These are phyloP conservation scores for Trypanosoma mega DNA, from an alignment of 208 protist genomes.

Conservation along the genomic window DNA sequence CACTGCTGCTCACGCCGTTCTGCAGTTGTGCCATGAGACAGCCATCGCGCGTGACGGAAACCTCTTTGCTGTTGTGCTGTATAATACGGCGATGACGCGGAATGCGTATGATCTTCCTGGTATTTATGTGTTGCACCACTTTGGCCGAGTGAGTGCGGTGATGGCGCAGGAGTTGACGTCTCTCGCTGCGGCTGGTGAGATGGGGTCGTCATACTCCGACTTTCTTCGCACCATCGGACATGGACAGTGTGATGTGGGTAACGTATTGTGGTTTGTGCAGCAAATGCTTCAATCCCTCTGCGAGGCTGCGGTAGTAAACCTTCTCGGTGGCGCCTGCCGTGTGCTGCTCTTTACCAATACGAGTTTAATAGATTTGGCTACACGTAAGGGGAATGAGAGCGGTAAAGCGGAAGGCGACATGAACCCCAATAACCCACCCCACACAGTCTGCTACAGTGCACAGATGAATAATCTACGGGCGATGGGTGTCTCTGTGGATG, in stretches of 20 bases:
- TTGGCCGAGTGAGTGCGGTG: constrained; percentile 28
- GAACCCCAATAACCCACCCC: too few species aligned
- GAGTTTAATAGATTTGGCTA: too few species aligned
- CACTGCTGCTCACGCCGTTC: constrained; percentile 44
- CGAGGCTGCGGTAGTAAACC: constrained; percentile 28
- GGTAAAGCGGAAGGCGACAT: too few species aligned
- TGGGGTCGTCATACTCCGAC: constrained; percentile 28
- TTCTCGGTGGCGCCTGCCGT: too few species aligned
- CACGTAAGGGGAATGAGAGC: too few species aligned
- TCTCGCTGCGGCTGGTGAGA: constrained; percentile 42
- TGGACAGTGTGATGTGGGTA: constrained; percentile 33
- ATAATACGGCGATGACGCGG: constrained; percentile 44
- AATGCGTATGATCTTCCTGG: constrained; percentile 50
- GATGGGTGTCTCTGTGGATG: too few species aligned
- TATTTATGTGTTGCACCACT: constrained; percentile 60
- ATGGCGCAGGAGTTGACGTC: constrained; percentile 57
- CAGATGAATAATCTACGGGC: too few species aligned
- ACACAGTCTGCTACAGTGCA: too few species aligned
- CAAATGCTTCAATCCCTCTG: constrained; percentile 55
- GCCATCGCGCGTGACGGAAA: constrained; percentile 51
- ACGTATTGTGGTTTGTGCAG: constrained; percentile 69
- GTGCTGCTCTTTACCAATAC: constrained; percentile 91
- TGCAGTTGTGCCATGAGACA: constrained; percentile 62
- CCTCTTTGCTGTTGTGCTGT: constrained; percentile 71
- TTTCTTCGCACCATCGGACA: constrained; percentile 26